Percentiles rank a stretch among this genome's conserved stretches.
phyloP scores from a whole-genome alignment of 2,329 filamentous ascomycete genomes.

The Ascochyta clinopodiicola region DNA sequence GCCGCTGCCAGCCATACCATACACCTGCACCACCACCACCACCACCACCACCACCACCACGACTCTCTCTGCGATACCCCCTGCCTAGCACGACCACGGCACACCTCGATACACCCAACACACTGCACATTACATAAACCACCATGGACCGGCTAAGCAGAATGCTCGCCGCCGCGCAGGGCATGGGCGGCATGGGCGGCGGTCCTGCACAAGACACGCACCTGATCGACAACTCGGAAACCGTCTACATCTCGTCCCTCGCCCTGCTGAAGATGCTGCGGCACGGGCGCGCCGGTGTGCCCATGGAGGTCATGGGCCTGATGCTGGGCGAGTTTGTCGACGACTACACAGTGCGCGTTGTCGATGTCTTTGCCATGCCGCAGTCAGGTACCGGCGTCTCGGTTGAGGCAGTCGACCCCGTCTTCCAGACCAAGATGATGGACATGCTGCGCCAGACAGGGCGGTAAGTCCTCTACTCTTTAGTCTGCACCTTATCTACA shows the following conservation, averaged over 20 bases:
- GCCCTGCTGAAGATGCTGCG: slow-evolving; percentile 98
- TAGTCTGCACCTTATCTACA: no score
- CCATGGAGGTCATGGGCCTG: slow-evolving; percentile 99
- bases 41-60: slow-evolving; percentile 4
- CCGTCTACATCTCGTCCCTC: slow-evolving; percentile 97
- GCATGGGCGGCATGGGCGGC: slow-evolving; percentile 68
- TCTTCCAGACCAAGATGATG: slow-evolving; percentile 99
- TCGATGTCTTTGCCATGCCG: slow-evolving; percentile 99
- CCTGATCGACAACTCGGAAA: slow-evolving; percentile 98
- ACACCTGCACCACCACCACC: neutral
- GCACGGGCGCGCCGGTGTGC: slow-evolving; percentile 94
- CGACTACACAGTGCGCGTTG: slow-evolving; percentile 97
- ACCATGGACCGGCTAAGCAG: slow-evolving; percentile 90
- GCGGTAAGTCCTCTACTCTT: slow-evolving; percentile 63
- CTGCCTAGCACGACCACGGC: neutral
- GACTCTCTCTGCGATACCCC: neutral
- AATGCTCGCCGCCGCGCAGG: slow-evolving; percentile 78
- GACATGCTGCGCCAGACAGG: slow-evolving; percentile 98
- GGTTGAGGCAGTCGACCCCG: slow-evolving; percentile 96
- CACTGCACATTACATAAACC: slow-evolving; percentile 3
- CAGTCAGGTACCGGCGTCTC: slow-evolving; percentile 98
- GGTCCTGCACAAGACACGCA: slow-evolving; percentile 71
- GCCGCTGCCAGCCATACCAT: slow-evolving; percentile 13
- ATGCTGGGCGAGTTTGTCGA: slow-evolving; percentile 99
- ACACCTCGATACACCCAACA: neutral